These are phyloP conservation scores for Dioscorea cayenensis DNA, from an alignment of 116 monocot genomes.

Conservation along the genomic window DNA sequence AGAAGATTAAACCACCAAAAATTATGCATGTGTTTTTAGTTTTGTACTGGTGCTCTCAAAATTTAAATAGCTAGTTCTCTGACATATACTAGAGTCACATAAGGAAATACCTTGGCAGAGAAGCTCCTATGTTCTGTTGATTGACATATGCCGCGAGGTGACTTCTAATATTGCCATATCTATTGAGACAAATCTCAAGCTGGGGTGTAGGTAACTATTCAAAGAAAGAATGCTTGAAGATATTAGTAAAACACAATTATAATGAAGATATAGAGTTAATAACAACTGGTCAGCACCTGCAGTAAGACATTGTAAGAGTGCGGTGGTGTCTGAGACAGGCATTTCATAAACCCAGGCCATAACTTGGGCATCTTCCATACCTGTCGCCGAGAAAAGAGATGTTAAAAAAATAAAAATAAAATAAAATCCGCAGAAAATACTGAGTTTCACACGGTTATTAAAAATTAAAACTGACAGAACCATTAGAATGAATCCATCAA, in stretches of 20 bases:
- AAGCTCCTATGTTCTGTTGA: constrained; percentile 44
- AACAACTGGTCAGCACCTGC: constrained; percentile 43
- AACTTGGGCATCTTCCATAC: constrained; percentile 99
- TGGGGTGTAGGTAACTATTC: constrained; percentile 69
- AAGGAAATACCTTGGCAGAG: constrained; percentile 59
- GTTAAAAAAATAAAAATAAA: not conserved
- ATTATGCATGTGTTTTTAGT: too few species aligned
- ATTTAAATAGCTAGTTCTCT: too few species aligned
- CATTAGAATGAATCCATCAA: not conserved
- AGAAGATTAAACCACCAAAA: too few species aligned
- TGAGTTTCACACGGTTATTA: not conserved
- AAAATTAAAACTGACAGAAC: not conserved
- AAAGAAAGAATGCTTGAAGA: constrained; percentile 9
- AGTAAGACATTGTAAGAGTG: constrained; percentile 82
- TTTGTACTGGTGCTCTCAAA: too few species aligned
- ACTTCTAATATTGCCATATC: constrained; percentile 48
- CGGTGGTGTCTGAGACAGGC: constrained; percentile 83
- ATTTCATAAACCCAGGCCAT: constrained; percentile 93
- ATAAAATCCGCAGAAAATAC: too few species aligned
- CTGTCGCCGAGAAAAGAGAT: constrained; percentile 17
- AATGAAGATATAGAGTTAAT: not conserved
- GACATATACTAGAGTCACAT: not conserved
- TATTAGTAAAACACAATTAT: not conserved
- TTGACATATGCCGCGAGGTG: constrained; percentile 70
- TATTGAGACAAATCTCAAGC: constrained; percentile 73